Conservation (phyloP, 2,329 filamentous ascomycete genomes). For the Hysterium pulicare region DNA sequence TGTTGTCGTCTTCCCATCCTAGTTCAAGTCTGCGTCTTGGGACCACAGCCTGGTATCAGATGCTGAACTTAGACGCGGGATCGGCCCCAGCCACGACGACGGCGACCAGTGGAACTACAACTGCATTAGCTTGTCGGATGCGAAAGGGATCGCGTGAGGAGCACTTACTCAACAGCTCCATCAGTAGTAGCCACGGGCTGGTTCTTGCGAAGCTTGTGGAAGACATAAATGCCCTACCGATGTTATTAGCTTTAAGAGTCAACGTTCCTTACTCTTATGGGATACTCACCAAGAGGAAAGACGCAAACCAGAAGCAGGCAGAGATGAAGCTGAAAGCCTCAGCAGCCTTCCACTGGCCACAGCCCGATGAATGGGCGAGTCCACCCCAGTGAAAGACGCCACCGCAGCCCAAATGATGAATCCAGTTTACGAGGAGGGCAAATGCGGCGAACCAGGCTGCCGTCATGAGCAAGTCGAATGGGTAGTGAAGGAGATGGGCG, state of each 20-base stretch:
- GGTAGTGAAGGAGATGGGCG: conserved; percentile 65
- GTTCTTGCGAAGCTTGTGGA: background rate
- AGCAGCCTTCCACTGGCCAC: conserved; percentile 66
- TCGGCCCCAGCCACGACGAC: conserved; percentile 3
- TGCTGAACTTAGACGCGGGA: conserved; percentile 1
- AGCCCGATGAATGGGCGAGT: conserved; percentile 49
- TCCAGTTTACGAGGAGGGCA: conserved; percentile 45
- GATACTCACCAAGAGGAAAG: background rate
- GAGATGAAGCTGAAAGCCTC: conserved; percentile 71
- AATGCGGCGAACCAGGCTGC: conserved; percentile 69
- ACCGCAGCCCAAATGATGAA: conserved; percentile 23
- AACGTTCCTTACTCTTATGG: background rate
- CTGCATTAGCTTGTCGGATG: background rate
- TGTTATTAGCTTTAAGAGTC: background rate
- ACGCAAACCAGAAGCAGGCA: conserved; percentile 65
- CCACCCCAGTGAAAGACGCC: conserved; percentile 51
- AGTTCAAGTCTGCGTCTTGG: background rate
- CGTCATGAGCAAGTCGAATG: conserved; percentile 66
- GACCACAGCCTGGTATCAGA: no score
- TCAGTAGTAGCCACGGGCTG: background rate
- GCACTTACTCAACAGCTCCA: no score
- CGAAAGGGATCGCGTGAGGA: no score
- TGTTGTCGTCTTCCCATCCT: background rate
- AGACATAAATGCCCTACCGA: conserved; percentile 3
- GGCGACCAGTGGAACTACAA: background rate